Base-by-base conservation (phyloP, 2,329 filamentous ascomycete species). In the Fusarium annulatum region DNA sequence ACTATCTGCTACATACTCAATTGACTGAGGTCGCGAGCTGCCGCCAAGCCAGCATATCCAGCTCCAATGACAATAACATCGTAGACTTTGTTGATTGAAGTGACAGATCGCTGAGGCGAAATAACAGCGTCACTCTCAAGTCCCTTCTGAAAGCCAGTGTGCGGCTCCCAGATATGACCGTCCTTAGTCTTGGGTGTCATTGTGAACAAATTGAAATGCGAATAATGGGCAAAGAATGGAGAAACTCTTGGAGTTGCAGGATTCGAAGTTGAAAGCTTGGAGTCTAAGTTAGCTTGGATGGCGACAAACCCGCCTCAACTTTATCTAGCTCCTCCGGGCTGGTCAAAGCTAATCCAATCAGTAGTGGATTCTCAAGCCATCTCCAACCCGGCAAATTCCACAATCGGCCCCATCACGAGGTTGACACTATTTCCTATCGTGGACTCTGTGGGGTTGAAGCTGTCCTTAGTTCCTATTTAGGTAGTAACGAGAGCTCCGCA, bases 141-240 rank as follows among this genome's bases (percentile, higher is more conserved):
- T 26, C 49, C 49, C 4, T 36, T 52, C 33, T 52, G 30, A 21
- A 52, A 36, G 33, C 49, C 33, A 26, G 33, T 52, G 4, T 11
- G 12, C 21, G 48, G 21, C 48, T 36, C 33, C 49, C 49, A 52
- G 0, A 52, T 36, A 16, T 52, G 49, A 0, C 49, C 49, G 9
- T 52, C 28, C 1, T 11, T 52, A 4, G 49, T 36, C 12, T 52
- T 52, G 8, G n/a, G 12, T 19, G 30, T 18, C 49, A 52, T 51
- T 5, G 8, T 51, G 3, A 19, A 8, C 16, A 9, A 19, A 14
- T 6, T 0, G 16, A 16, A 4, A 8, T 14, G 10, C 0, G 8
- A 18, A 12, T 34, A 19, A 34, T 5, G 7, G 30, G 0, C 2
- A 36, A 52, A 52, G 16, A 36, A 52, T 26, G 12, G 8, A 14